Base-by-base conservation (phyloP, 2,329 filamentous ascomycete genomes). In the Apiospora hydei region DNA sequence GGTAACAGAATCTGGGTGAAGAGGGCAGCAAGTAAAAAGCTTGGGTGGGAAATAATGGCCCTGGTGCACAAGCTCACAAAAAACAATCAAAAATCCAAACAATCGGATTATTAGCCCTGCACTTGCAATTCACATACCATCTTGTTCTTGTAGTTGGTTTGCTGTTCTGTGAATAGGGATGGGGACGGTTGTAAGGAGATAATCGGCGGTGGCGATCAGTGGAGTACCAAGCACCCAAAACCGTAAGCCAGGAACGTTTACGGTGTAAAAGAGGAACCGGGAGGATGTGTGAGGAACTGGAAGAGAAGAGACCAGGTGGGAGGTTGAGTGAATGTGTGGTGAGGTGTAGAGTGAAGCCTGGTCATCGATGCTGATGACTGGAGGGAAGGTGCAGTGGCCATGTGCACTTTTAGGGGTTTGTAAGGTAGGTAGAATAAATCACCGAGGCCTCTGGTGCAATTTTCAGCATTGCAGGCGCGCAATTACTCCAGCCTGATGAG, bases 81-180 rank as follows among this genome's bases (percentile, higher is more conserved):
- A 18, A 18, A 64, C 3, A 18, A 30, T 30, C 34, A 43, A 43
- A 43, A 43, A 64, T 3, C 26, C 26, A 30, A 64, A 64, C 34
- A n/a, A 41, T 64, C 18, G 57, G 34, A 64, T 24, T 8, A n/a
- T 7, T n/a, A 41, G 57, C n/a, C 21, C 21, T 64, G 34, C 57
- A 64, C 30, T 41, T 64, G 57, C 57, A 21, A 41, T 24, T 64
- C 8, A 47, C 76, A 69, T 76, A 77, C 76, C 73, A 76, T 73
- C 68, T 68, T 74, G 71, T 61, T 69, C 71, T 34, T 18, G 53
- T 61, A 21, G 53, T 61, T 61, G 30, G 34, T 38, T 16, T 38
- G 26, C 53, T 38, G 10, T 24, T 21, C 34, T 57, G 11, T 51
- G n/a, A 69, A 44, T 16, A 10, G 66, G 69, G 66, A 43, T 47